These are phyloP conservation scores for Lachancea dasiensis DNA, from an alignment of 805 yeast species.

Conservation along the genomic window DNA sequence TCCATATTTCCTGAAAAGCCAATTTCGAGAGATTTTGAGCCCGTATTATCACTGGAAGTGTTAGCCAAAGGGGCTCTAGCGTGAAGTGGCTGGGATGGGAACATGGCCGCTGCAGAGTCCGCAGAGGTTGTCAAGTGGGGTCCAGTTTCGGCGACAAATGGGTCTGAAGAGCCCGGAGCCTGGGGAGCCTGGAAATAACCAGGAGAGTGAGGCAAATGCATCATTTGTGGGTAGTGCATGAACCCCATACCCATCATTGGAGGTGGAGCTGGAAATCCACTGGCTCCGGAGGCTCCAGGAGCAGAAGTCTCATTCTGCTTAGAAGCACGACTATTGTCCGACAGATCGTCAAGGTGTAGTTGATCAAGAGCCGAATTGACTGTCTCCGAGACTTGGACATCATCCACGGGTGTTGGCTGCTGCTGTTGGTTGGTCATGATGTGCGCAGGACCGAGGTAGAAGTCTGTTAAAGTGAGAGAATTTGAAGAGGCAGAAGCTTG, in stretches of 20 bases:
- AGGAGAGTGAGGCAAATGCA: constrained; percentile 28
- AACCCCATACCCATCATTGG: constrained; percentile 30
- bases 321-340: constrained; percentile 1
- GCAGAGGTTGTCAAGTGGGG: constrained; percentile 1
- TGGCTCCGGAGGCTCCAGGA: background rate
- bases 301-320: background rate
- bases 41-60: background rate
- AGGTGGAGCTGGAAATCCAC: constrained; percentile 20
- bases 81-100: constrained; percentile 1
- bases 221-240: constrained; percentile 30
- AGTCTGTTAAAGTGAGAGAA: no score
- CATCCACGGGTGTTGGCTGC: constrained; percentile 20
- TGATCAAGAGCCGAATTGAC: constrained; percentile 31
- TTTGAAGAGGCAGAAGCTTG: no score
- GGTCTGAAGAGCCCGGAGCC: constrained; percentile 14
- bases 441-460: no score
- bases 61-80: background rate
- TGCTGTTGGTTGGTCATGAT: constrained; percentile 7
- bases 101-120: constrained; percentile 2
- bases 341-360: constrained; percentile 24
- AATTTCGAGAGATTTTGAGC: constrained; percentile 1
- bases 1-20: constrained; percentile 6
- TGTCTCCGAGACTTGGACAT: constrained; percentile 25
- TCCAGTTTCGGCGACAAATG: background rate
- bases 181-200: constrained; percentile 27